phyloP scores from a whole-genome alignment of 2,329 filamentous ascomycete genomes.

The Purpureocillium takamizusanense region DNA sequence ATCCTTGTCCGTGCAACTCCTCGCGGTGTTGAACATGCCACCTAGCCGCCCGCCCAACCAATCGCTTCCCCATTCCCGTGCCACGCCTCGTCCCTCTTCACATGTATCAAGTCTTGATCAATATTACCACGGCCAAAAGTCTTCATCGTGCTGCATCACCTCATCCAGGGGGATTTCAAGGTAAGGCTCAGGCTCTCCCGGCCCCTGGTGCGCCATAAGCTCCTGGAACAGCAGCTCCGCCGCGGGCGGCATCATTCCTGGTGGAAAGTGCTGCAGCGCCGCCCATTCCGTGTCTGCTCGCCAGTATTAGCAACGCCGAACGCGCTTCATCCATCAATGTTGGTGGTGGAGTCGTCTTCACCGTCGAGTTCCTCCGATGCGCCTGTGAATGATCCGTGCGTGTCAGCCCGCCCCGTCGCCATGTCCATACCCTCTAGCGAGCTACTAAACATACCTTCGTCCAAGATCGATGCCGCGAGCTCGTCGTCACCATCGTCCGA shows the following conservation, averaged over 20 bases:
- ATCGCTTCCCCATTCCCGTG: too few species aligned
- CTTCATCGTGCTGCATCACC: too few species aligned
- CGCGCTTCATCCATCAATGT: neutral
- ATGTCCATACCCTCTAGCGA: neutral
- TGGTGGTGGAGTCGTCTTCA: neutral
- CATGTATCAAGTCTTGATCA: too few species aligned
- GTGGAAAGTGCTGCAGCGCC: conserved; percentile 4
- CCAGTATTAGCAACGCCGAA: neutral
- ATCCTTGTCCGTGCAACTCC: too few species aligned
- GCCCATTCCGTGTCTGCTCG: neutral
- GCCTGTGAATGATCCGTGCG: too few species aligned
- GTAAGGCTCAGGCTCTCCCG: too few species aligned
- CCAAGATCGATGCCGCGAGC: neutral
- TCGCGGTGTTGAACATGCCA: too few species aligned
- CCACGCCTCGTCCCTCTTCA: too few species aligned
- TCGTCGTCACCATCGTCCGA: conserved; percentile 9
- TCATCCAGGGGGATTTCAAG: too few species aligned
- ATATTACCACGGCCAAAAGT: too few species aligned
- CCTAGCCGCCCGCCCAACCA: too few species aligned
- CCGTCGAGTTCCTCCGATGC: neutral
- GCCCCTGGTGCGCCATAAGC: conserved; percentile 1
- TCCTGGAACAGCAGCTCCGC: conserved; percentile 17
- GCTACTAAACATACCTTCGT: neutral
- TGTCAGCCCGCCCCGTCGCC: neutral
- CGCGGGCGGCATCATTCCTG: conserved; percentile 9